phyloP scores from a whole-genome alignment of 495 filamentous ascomycete species.

The Trichoderma parareesei region DNA sequence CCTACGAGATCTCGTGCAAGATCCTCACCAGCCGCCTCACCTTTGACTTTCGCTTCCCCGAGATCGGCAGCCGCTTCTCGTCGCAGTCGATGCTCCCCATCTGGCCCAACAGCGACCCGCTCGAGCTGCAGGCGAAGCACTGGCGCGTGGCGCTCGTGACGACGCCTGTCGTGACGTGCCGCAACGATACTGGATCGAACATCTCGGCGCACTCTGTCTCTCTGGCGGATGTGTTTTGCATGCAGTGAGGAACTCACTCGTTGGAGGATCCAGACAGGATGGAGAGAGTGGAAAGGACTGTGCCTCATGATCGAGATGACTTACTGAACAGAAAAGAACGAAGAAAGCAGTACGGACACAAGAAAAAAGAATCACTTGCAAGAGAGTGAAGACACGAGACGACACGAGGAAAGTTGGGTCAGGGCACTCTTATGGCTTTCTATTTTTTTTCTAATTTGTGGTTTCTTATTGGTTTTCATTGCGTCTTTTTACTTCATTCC shows the following conservation, averaged over 20 bases:
- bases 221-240: constrained; percentile 13
- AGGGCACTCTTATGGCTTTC: too few species aligned
- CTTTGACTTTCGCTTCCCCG: constrained; percentile 12
- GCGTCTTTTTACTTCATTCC: too few species aligned
- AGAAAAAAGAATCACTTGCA: too few species aligned
- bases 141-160: constrained; percentile 11
- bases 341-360: background rate
- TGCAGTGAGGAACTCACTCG: background rate
- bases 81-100: constrained; percentile 11
- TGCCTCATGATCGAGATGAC: background rate
- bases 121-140: constrained; percentile 11
- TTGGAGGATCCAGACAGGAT: background rate
- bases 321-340: background rate
- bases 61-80: constrained; percentile 11
- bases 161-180: constrained; percentile 12
- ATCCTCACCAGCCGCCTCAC: constrained; percentile 13
- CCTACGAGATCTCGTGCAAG: constrained; percentile 12
- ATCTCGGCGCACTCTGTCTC: constrained; percentile 12
- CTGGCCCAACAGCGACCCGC: constrained; percentile 4
- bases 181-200: constrained; percentile 9
- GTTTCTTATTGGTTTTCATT: too few species aligned
- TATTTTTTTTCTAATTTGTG: too few species aligned
- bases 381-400: too few species aligned
- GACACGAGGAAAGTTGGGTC: too few species aligned
- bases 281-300: background rate